Evolutionary conservation across 2,329 filamentous ascomycete genomes (phyloP), one percentile per base, ranked within the genome.

Genomic region (Xylariaceae sp.): DNA sequence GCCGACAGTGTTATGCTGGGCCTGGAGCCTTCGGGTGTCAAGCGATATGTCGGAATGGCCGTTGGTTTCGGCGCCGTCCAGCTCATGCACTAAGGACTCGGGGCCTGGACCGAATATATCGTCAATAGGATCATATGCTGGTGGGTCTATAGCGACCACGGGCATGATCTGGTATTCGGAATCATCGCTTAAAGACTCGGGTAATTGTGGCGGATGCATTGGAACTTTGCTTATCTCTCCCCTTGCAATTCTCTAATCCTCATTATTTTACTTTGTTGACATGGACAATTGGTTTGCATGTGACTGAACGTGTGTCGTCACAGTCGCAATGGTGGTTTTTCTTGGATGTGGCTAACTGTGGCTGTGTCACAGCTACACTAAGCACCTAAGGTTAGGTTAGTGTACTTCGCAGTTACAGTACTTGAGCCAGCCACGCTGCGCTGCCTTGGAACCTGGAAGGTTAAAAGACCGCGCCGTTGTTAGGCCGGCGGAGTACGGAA

Each of bases 1-100:
- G 18, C 94, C 94, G 37, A 88, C 85, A 7, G 88, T 96, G 49
- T 84, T 80, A 69, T 96, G 90, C 51, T 88, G 85, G 40, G 83
- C 80, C 63, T 87, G 84, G 15, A 96, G 79, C 21, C 87, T 84
- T 18, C 80, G 83, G 47, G 94, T 80, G 63, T 95, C 91, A 66
- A 76, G 80, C 30, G 74, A 76, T 50, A 81, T 75, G 49, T 62
- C 58, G 5, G 26, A 4, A 21, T 30, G 32, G 15, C 8, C 41
- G 8, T 39, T 26, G 7, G 22, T 10, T n/a, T 16, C 32, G 6
- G 45, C 13, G 12, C 3, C 44, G 26, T 16, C 10, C 22, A 32
- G 22, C 2, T 18, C 49, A 7, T 47, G 34, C 19, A n/a, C 10
- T 8, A 40, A 26, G 4, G 22, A 21, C 13, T 41, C 56, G 12